Percentiles rank a stretch among this genome's conserved stretches.
Evolutionary conservation across 1,284 basidiomycete species (phyloP).

Genomic region (Mycosarcoma mackinlayi): DNA sequence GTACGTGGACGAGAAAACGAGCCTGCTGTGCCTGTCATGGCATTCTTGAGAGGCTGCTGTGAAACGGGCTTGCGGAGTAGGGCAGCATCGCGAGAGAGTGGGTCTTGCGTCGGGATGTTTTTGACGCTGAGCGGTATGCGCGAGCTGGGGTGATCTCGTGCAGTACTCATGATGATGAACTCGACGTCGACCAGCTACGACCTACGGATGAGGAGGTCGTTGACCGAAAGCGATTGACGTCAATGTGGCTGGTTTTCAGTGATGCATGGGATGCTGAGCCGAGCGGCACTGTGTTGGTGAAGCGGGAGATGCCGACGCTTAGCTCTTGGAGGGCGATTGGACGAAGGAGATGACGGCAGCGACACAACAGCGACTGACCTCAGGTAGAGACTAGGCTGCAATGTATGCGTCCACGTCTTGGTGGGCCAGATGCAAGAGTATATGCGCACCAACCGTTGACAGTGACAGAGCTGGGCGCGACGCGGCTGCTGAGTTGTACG

Average conservation of each 20-base stretch:
- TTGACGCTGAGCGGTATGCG: conserved; percentile 51
- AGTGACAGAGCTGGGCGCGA: no score
- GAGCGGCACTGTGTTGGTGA: not conserved
- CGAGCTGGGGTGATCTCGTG: conserved; percentile 29
- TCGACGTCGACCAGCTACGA: conserved; percentile 4
- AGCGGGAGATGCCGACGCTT: no score
- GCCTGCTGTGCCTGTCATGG: not conserved
- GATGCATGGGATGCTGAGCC: conserved; percentile 17
- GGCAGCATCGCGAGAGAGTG: conserved; percentile 15
- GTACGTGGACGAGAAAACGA: conserved; percentile 31
- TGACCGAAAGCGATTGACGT: conserved; percentile 15
- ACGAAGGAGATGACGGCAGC: not conserved
- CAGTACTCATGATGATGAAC: conserved; percentile 33
- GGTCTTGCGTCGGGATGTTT: conserved; percentile 36
- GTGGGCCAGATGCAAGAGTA: no score
- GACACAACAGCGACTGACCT: no score
- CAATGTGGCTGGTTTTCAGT: conserved; percentile 2
- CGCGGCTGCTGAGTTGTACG: not conserved
- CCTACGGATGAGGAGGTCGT: conserved; percentile 1
- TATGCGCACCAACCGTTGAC: no score
- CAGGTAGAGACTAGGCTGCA: no score
- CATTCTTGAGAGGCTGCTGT: conserved; percentile 15
- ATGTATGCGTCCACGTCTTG: conserved; percentile 21
- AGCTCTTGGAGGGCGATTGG: no score
- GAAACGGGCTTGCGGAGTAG: conserved; percentile 27